Conservation (phyloP, 2,329 filamentous ascomycete species). For the Calonectria ilicicola region DNA sequence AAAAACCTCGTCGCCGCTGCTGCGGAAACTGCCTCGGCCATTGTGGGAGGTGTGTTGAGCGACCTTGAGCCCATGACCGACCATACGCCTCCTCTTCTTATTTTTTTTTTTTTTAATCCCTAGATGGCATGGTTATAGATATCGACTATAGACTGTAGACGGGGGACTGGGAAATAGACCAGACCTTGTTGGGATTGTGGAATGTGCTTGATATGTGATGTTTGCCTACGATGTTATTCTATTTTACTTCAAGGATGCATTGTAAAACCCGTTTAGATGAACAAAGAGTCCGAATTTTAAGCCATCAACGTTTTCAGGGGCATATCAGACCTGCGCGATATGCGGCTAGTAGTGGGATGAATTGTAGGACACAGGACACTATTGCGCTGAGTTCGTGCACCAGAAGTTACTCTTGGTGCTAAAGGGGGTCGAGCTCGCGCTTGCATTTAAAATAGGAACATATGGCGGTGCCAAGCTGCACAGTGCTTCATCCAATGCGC, state of each 20-base stretch:
- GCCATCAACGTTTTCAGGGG: no score
- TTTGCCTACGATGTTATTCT: neutral
- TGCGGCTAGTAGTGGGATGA: no score
- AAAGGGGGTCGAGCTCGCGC: no score
- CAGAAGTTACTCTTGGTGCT: no score
- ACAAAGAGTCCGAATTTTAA: no score
- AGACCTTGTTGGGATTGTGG: slow-evolving; percentile 27
- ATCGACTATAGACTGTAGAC: slow-evolving; percentile 35
- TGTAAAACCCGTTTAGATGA: no score
- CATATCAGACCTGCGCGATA: no score
- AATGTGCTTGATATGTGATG: slow-evolving; percentile 28
- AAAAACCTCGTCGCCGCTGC: slow-evolving; percentile 34
- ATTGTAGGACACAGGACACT: no score
- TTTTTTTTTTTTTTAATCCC: neutral
- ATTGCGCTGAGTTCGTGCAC: no score
- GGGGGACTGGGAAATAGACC: slow-evolving; percentile 34
- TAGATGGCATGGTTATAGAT: slow-evolving; percentile 25
- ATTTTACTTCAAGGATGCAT: neutral
- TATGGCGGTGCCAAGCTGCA: no score
- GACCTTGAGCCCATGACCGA: neutral
- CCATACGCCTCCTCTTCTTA: neutral
- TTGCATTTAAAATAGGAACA: no score
- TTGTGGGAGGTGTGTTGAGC: slow-evolving; percentile 72
- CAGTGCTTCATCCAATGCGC: no score
- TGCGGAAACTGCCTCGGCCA: slow-evolving; percentile 65